Percentiles rank a stretch among this genome's conserved stretches.
These are phyloP conservation scores for Beauveria varroae DNA, from an alignment of 2,329 filamentous ascomycete genomes.

Conservation along the genomic window DNA sequence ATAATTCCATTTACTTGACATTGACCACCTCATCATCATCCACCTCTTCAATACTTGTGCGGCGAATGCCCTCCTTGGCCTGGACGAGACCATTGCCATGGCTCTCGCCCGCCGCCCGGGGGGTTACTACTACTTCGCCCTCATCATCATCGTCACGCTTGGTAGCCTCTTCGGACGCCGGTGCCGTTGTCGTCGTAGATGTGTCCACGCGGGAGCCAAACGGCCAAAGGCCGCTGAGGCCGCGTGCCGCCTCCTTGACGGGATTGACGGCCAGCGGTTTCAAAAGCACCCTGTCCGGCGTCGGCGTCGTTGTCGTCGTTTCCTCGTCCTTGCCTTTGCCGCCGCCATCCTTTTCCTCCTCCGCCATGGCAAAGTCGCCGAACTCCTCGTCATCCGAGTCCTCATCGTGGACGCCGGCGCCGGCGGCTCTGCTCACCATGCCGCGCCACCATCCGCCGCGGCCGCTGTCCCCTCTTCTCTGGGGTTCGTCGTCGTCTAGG, in stretches of 20 bases:
- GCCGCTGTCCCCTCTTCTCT: conserved; percentile 14
- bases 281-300: conserved; percentile 38
- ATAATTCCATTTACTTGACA: neutral
- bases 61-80: conserved; percentile 44
- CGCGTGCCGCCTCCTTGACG: conserved; percentile 30
- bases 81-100: conserved; percentile 34
- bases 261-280: conserved; percentile 50
- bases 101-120: conserved; percentile 20
- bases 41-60: conserved; percentile 54
- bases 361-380: conserved; percentile 61
- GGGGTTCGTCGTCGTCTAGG: conserved; percentile 23
- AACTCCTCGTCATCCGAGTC: conserved; percentile 55
- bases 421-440: conserved; percentile 30
- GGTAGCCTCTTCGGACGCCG: conserved; percentile 28
- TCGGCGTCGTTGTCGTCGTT: neutral
- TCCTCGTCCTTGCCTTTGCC: conserved; percentile 12
- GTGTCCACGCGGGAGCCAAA: conserved; percentile 34
- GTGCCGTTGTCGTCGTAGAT: conserved; percentile 32
- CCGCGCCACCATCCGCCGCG: conserved; percentile 44
- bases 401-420: conserved; percentile 25
- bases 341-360: conserved; percentile 30
- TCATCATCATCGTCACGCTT: conserved; percentile 17
- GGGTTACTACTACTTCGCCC: conserved; percentile 16
- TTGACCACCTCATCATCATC: conserved; percentile 40
- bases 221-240: conserved; percentile 50